Evolutionary conservation across 176 grass and related monocot species (phyloP), one percentile per base, ranked within the genome.

Genomic region (Phyllostachys edulis): DNA sequence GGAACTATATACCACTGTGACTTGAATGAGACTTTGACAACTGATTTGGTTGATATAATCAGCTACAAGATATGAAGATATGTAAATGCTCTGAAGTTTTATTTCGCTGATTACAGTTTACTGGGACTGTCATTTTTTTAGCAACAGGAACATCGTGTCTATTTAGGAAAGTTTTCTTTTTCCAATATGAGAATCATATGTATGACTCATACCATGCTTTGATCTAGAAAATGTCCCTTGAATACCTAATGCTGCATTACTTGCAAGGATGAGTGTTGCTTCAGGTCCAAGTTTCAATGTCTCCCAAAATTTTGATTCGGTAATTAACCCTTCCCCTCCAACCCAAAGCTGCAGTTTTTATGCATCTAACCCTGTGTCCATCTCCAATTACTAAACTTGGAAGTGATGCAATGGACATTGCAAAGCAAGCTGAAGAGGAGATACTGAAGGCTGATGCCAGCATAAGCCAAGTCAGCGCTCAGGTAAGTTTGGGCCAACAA

Each of bases 191-290:
- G 17, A 60, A 89, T 61, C 32, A 8, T 39, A 60, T 83, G 21
- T 74, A 44, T 26, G 16, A 75, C 23, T 37, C 6, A 83, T 44
- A 74, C 42, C 8, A 72, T 64, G 34, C 38, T 67, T 88, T 84
- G 55, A 68, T 90, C 69, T 89, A 98, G 96, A 87, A 95, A 93
- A 98, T 98, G 89, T 90, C 80, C 18, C 89, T 98, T 27, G 96
- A 95, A 76, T 68, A 63, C 77, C 82, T 93, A 85, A 90, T 93
- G 78, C 34, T 93, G 75, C 96, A 98, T 85, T 91, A 89, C 52
- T 80, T 95, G 80, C 91, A 94, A 92, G 93, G 93, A 42, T 80
- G 89, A 29, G 50, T 98, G 64, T 71, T 95, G 49, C 87, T 95
- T 73, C 96, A 92, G 59, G 87, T 93, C 68, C 91, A 93, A 61